Conservation (phyloP, 176 grass and related monocot species). For the Aechmea fasciata region DNA sequence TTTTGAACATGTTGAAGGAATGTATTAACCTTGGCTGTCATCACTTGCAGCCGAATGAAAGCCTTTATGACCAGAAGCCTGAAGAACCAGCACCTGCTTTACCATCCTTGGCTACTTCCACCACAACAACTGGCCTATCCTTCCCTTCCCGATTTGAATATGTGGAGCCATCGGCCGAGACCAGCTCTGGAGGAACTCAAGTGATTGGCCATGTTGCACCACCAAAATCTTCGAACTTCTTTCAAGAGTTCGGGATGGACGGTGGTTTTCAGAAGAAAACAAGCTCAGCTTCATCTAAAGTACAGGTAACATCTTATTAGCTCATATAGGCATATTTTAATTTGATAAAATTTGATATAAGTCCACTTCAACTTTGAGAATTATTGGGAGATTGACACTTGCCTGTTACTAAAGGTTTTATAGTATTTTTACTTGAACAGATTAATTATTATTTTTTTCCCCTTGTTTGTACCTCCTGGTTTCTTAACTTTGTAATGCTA, state of each 20-base stretch:
- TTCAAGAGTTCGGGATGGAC: slow-evolving; percentile 67
- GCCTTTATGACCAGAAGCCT: slow-evolving; percentile 82
- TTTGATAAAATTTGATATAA: neutral
- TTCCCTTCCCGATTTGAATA: slow-evolving; percentile 70
- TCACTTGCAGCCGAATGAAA: slow-evolving; percentile 55
- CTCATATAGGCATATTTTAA: neutral
- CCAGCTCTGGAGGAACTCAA: slow-evolving; percentile 30
- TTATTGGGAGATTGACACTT: neutral
- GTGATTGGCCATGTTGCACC: slow-evolving; percentile 45
- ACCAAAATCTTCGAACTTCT: slow-evolving; percentile 77
- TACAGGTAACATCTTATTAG: slow-evolving; percentile 40
- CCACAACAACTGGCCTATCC: slow-evolving; percentile 30
- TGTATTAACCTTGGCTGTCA: neutral
- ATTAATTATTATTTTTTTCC: no score
- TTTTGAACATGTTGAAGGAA: neutral
- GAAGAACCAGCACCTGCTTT: slow-evolving; percentile 54
- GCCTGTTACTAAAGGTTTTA: neutral
- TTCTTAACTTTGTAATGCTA: no score
- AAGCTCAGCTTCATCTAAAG: slow-evolving; percentile 41
- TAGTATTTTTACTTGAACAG: no score
- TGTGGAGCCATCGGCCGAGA: slow-evolving; percentile 34
- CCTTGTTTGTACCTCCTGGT: neutral
- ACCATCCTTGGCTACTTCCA: slow-evolving; percentile 27
- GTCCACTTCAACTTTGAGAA: neutral
- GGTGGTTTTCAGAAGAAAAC: slow-evolving; percentile 64